Percentiles rank a stretch among this genome's conserved stretches.
These are phyloP conservation scores for Boletus smithii DNA, from an alignment of 1,284 basidiomycete species.

Conservation along the genomic window DNA sequence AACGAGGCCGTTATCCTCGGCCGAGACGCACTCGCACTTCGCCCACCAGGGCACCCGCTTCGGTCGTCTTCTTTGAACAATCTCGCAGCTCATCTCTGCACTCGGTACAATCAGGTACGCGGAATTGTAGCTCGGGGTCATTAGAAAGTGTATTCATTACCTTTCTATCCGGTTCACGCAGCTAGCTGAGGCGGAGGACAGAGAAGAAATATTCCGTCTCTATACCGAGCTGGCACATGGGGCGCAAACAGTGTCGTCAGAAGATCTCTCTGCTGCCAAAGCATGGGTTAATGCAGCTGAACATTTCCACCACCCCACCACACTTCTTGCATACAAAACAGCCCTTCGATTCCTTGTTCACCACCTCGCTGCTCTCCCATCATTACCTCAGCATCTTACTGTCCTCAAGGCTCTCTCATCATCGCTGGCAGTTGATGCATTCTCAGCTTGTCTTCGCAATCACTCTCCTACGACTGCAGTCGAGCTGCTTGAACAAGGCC, in stretches of 20 bases:
- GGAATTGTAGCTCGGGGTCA: background rate
- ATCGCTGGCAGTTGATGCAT: background rate
- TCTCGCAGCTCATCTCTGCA: background rate
- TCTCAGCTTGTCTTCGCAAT: slow-evolving; percentile 2
- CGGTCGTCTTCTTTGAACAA: background rate
- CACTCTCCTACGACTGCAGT: background rate
- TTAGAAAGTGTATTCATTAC: background rate
- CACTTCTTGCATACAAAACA: too few species aligned
- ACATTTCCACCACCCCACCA: background rate
- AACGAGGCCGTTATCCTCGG: too few species aligned
- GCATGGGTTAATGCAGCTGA: too few species aligned
- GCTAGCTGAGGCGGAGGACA: fast-evolving
- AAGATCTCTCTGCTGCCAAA: too few species aligned
- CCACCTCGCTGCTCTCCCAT: background rate
- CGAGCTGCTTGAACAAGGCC: too few species aligned
- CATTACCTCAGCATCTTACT: background rate
- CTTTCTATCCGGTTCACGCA: background rate
- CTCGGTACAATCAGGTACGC: background rate
- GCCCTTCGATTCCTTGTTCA: background rate
- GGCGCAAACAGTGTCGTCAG: too few species aligned
- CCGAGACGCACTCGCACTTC: too few species aligned
- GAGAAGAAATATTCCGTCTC: too few species aligned
- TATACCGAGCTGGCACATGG: too few species aligned
- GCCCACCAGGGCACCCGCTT: too few species aligned
- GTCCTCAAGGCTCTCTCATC: background rate